Evolutionary conservation across 2,329 filamentous ascomycete genomes (phyloP), one percentile per base, ranked within the genome.

Genomic region (Talaromyces sp.): DNA sequence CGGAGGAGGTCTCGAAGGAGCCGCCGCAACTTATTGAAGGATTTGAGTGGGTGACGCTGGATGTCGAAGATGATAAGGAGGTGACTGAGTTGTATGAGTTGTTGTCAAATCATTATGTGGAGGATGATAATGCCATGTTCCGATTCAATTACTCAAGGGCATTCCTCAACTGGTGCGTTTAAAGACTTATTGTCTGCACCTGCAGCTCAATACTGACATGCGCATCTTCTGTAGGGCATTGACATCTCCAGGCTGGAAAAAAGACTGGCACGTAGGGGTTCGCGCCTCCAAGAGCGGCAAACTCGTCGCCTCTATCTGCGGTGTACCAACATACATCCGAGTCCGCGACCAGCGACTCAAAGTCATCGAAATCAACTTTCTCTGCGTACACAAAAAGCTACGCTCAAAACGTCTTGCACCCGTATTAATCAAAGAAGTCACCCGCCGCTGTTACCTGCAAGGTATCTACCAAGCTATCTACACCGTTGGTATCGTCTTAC

Each of bases 301-400:
- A 75, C 87, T 99, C 17, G 93, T 97, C 61, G 95, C 93, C 64
- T 97, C 96, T 79, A 98, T 99, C 75, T 96, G 93, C 47, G 95
- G 93, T 71, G 91, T 98, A 54, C 95, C 95, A 0, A 89, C 95
- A 67, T 86, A 89, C 69, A 83, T 99, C 65, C 89, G 90, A 61
- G 89, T 99, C 50, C 90, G 93, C 68, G 83, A 90, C 66, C 90
- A 90, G 66, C 81, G 86, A 65, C 80, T 99, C 67, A 86, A 88
- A 68, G 89, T 91, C 70, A 93, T 91, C 58, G 95, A 99, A 78
- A 95, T 99, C 80, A 99, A 99, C 83, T 99, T 98, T 80, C 89
- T 99, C 70, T 96, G 93, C 74, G 90, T 99, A 63, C 95, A 99
- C 84, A 98, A 98, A 84, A 98, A 98, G 81, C 87, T 99, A 37